These are phyloP conservation scores for Xylaria sp. DNA, from an alignment of 2,329 filamentous ascomycete genomes.

Conservation along the genomic window DNA sequence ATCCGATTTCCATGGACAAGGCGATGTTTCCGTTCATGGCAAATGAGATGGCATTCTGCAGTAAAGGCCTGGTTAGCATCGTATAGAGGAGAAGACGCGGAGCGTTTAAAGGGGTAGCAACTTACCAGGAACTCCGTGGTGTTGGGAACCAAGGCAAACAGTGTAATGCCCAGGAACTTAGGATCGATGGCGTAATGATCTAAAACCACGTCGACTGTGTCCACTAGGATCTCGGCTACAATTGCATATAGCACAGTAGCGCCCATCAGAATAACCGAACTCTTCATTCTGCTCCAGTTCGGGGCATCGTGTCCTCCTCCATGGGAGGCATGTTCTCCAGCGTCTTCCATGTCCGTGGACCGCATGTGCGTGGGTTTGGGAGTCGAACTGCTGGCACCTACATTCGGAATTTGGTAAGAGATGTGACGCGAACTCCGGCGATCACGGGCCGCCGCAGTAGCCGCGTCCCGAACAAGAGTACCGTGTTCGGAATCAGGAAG, in stretches of 20 bases:
- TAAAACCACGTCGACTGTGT: slow-evolving; percentile 94
- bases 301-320: slow-evolving; percentile 84
- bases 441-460: slow-evolving; percentile 79
- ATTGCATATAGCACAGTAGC: slow-evolving; percentile 93
- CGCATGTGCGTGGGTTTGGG: slow-evolving; percentile 32
- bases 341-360: slow-evolving; percentile 44
- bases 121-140: slow-evolving; percentile 93
- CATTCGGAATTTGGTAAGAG: slow-evolving; percentile 31
- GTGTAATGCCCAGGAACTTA: slow-evolving; percentile 93
- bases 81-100: slow-evolving; percentile 2
- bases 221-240: slow-evolving; percentile 93
- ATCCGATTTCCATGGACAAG: slow-evolving; percentile 97
- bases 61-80: slow-evolving; percentile 10
- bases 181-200: slow-evolving; percentile 88
- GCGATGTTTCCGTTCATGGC: slow-evolving; percentile 99
- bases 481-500: slow-evolving; percentile 79
- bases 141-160: slow-evolving; percentile 95
- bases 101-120: slow-evolving; percentile 14
- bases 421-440: slow-evolving; percentile 43
- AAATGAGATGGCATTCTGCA: slow-evolving; percentile 91
- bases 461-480: slow-evolving; percentile 74
- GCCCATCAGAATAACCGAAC: slow-evolving; percentile 77
- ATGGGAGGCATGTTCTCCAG: slow-evolving; percentile 34
- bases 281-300: slow-evolving; percentile 93
- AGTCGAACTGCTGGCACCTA: slow-evolving; percentile 26